These are phyloP conservation scores for Candida cerambycidarum DNA, from an alignment of 805 yeast genomes.

Conservation along the genomic window DNA sequence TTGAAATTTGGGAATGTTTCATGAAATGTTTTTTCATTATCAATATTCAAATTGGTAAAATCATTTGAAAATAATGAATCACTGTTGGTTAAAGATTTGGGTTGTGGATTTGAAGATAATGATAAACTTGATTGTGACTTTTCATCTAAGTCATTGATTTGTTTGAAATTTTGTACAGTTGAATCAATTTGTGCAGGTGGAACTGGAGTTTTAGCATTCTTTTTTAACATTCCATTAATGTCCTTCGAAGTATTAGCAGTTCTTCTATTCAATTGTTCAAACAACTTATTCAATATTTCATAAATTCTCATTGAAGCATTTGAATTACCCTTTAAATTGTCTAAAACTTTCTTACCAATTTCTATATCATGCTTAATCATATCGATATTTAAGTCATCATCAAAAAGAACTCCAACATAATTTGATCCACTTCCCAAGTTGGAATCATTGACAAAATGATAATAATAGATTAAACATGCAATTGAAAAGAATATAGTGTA, in stretches of 20 bases:
- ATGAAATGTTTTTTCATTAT: neutral
- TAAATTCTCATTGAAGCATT: conserved; percentile 80
- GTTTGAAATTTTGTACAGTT: conserved; percentile 14
- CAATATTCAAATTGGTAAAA: conserved; percentile 2
- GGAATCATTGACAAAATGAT: conserved; percentile 49
- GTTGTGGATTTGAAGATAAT: neutral
- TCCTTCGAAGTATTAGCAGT: conserved; percentile 51
- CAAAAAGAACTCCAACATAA: conserved; percentile 46
- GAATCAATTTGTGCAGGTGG: conserved; percentile 12
- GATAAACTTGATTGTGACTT: neutral
- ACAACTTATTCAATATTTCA: conserved; percentile 73
- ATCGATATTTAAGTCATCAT: conserved; percentile 47
- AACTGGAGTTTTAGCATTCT: neutral
- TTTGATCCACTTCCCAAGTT: conserved; percentile 29
- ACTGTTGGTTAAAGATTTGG: neutral
- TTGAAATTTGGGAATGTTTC: no score
- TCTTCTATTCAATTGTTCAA: conserved; percentile 72
- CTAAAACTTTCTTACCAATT: conserved; percentile 72
- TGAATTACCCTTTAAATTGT: conserved; percentile 67
- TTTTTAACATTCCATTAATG: conserved; percentile 8
- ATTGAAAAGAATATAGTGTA: conserved; percentile 88
- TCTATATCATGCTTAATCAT: conserved; percentile 78
- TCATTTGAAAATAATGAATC: conserved; percentile 8
- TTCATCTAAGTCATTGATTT: conserved; percentile 10
- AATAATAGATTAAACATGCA: conserved; percentile 81